phyloP scores from a whole-genome alignment of 495 filamentous ascomycete genomes.

The Bathelium albidoporum region DNA sequence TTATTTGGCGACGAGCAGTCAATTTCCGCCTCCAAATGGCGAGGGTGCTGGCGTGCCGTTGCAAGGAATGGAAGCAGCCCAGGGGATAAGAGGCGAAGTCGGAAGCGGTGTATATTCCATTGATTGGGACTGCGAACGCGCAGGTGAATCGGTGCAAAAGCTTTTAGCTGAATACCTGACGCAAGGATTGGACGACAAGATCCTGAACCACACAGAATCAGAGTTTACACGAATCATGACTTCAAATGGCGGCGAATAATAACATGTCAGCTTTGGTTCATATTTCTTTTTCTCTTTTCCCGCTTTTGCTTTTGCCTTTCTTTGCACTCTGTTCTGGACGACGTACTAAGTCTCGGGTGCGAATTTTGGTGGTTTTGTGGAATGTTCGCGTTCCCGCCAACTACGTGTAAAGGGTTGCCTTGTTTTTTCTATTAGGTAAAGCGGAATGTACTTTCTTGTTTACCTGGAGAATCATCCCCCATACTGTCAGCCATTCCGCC shows the following conservation, averaged over 20 bases:
- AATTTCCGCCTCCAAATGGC: constrained; percentile 7
- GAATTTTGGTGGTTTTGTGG: too few species aligned
- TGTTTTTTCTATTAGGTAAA: background rate
- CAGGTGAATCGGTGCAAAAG: background rate
- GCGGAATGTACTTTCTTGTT: background rate
- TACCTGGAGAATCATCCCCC: background rate
- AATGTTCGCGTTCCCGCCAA: background rate
- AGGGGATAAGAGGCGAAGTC: constrained; percentile 23
- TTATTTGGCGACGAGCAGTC: constrained; percentile 17
- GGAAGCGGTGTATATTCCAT: constrained; percentile 35
- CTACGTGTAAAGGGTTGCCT: background rate
- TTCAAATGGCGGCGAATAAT: too few species aligned
- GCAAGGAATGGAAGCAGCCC: constrained; percentile 14
- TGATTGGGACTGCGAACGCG: constrained; percentile 27
- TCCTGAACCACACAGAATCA: too few species aligned
- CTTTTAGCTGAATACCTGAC: too few species aligned
- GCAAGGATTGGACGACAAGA: too few species aligned
- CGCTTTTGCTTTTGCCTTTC: too few species aligned
- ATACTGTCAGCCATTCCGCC: background rate
- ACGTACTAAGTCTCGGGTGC: too few species aligned
- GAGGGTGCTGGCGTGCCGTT: constrained; percentile 14
- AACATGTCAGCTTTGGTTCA: too few species aligned
- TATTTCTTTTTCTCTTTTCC: too few species aligned
- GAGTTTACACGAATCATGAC: too few species aligned
- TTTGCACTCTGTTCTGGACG: too few species aligned